A percentile compares a stretch with the other conserved stretches of the same genome.
Conservation (phyloP, 352 stramenopile species). For the Phytophthora agathidicida region DNA sequence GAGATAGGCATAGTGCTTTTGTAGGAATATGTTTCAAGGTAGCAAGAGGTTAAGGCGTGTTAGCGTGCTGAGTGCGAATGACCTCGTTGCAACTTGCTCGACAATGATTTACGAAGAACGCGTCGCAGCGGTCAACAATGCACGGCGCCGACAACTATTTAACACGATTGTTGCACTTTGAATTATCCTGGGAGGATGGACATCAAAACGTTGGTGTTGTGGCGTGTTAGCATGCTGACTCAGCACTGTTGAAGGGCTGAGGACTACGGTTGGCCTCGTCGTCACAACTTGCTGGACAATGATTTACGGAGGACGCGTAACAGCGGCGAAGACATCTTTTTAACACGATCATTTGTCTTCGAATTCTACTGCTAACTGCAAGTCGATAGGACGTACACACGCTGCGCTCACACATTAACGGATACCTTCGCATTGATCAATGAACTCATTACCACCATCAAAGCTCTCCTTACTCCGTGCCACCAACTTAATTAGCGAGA, state of each 20-base stretch:
- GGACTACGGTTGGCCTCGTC: slow-evolving; percentile 28
- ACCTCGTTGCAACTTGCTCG: slow-evolving; percentile 28
- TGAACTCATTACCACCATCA: neutral
- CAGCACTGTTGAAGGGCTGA: too few species aligned
- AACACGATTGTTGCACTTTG: slow-evolving; percentile 11
- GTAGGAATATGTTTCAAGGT: slow-evolving; percentile 21
- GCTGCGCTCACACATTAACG: too few species aligned
- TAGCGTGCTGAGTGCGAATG: slow-evolving; percentile 24
- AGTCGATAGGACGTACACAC: too few species aligned
- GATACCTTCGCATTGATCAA: slow-evolving; percentile 4
- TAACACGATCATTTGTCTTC: slow-evolving; percentile 14
- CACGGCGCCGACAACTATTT: slow-evolving; percentile 23
- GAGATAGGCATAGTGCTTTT: slow-evolving; percentile 48
- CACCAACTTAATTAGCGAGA: slow-evolving; percentile 24
- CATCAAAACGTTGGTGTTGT: too few species aligned
- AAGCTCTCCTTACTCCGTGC: neutral
- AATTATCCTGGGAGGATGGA: neutral
- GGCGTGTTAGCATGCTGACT: slow-evolving; percentile 14
- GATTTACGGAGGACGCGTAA: slow-evolving; percentile 16
- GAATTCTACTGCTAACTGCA: neutral
- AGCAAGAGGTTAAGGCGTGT: slow-evolving; percentile 29
- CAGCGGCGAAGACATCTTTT: slow-evolving; percentile 14
- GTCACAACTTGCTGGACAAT: slow-evolving; percentile 25
- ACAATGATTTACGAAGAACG: slow-evolving; percentile 19
- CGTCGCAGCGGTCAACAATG: slow-evolving; percentile 9